phyloP scores from a whole-genome alignment of 2,329 filamentous ascomycete genomes.

The Cladosporium colombiae region DNA sequence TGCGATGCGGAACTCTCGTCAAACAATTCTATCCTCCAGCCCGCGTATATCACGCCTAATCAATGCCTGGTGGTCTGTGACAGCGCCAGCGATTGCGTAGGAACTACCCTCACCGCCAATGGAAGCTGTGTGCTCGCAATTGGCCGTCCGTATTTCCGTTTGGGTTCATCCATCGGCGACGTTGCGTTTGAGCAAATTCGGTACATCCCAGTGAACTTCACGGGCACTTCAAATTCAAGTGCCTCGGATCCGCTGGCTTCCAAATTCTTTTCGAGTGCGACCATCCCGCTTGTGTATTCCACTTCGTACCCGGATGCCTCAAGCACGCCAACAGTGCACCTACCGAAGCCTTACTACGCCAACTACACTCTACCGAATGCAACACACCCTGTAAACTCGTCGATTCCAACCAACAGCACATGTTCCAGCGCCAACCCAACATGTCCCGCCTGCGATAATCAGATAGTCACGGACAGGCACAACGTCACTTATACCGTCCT shows the following conservation, averaged over 20 bases:
- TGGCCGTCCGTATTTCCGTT: not conserved
- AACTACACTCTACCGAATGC: constrained; percentile 15
- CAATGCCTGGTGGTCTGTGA: not conserved
- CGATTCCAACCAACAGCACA: constrained; percentile 16
- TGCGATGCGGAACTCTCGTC: not conserved
- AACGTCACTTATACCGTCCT: constrained; percentile 30
- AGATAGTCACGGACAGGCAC: constrained; percentile 26
- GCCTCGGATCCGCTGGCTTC: not conserved
- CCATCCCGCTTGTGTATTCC: not conserved
- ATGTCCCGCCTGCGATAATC: constrained; percentile 31
- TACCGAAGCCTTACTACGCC: constrained; percentile 7
- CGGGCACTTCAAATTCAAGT: not conserved
- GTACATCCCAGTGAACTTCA: not conserved
- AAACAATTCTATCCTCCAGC: not conserved
- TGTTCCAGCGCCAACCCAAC: constrained; percentile 25
- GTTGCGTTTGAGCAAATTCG: not conserved
- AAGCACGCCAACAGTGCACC: not conserved
- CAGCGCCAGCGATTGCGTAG: not conserved
- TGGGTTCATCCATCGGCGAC: not conserved
- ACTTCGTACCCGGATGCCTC: constrained; percentile 2
- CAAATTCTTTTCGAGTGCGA: not conserved
- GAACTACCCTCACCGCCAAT: not conserved
- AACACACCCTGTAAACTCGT: not conserved
- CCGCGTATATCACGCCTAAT: constrained; percentile 1
- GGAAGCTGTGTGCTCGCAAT: not conserved